These are phyloP conservation scores for Phytopythium chamaehyphon DNA, from an alignment of 352 stramenopile species.

Conservation along the genomic window DNA sequence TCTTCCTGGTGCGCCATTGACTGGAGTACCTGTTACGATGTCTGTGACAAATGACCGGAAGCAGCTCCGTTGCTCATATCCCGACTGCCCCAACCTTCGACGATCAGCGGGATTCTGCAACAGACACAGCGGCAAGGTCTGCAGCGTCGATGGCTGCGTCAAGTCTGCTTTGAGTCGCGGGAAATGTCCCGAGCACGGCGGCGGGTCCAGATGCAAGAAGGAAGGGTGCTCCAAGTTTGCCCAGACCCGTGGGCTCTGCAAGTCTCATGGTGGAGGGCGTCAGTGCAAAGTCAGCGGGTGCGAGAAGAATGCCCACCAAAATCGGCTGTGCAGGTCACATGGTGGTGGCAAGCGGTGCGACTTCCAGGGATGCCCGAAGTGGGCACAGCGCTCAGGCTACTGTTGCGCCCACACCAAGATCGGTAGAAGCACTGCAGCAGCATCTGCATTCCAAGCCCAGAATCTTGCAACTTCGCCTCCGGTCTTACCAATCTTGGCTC, in stretches of 20 bases:
- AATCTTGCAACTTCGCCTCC: neutral
- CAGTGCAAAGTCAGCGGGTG: slow-evolving; percentile 73
- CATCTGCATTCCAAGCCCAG: neutral
- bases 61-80: slow-evolving; percentile 71
- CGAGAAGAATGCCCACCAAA: slow-evolving; percentile 83
- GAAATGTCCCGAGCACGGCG: slow-evolving; percentile 83
- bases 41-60: slow-evolving; percentile 33
- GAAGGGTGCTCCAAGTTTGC: slow-evolving; percentile 85
- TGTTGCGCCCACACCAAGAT: slow-evolving; percentile 83
- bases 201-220: slow-evolving; percentile 79
- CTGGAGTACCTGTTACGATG: slow-evolving; percentile 8
- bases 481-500: slow-evolving; percentile 3
- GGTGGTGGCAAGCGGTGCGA: slow-evolving; percentile 81
- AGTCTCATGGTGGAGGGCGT: slow-evolving; percentile 76
- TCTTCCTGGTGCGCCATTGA: slow-evolving; percentile 6
- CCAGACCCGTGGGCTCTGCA: slow-evolving; percentile 77
- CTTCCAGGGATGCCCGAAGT: slow-evolving; percentile 76
- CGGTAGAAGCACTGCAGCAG: slow-evolving; percentile 12
- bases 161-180: slow-evolving; percentile 77
- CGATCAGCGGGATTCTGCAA: slow-evolving; percentile 79
- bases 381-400: slow-evolving; percentile 79
- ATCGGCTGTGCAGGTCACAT: slow-evolving; percentile 77
- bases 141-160: slow-evolving; percentile 57
- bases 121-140: slow-evolving; percentile 77
- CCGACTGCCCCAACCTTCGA: slow-evolving; percentile 71